Evolutionary conservation across 768 basidiomycete genomes (phyloP), one percentile per base, ranked within the genome.

Genomic region (Amanita polypyramis): DNA sequence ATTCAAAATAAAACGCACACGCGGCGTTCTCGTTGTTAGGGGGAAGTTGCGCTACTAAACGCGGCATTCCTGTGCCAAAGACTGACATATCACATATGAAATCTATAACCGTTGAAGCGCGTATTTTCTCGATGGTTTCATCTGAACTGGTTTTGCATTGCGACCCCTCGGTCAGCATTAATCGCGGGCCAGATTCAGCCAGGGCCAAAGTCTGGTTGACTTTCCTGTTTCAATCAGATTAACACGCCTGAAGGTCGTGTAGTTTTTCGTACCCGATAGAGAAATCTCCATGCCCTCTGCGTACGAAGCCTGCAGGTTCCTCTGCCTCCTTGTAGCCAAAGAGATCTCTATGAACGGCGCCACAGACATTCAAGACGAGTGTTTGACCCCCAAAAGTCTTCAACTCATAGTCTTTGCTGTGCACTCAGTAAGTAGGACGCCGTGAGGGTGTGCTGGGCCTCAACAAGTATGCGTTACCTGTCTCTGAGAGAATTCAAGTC

Each of bases 1-100:
- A 94, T 66, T 93, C 88, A 33, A 94, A 64, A 50, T 85, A 76
- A 59, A 82, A 92, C 10, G 79, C 75, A 60, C 91, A 94, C n/a
- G 77, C 78, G 21, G 58, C 58, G 7, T 81, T 75, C 29, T 83
- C 79, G 12, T 76, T 74, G 7, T 67, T 66, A 6, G 79, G 77
- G 4, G 85, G 85, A 19, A 90, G 74, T 42, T 84, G 79, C 1
- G 77, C 80, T 2, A 89, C 62, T 3, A 93, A 69, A 14, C 66
- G 58, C 8, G 74, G 73, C 54, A 52, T 58, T 54, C 85, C 84
- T 43, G 65, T 62, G 5, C 74, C 73, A 55, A 75, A 79, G 5
- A 80, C 75, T 2, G 76, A 70, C 9, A 68, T 69, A 51, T 89
- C 87, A 60, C 91, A 94, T 21, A 85, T 69, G 58, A 93, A 93